Evolutionary conservation across 768 basidiomycete species (phyloP), one percentile per base, ranked within the genome.

Genomic region (Cystofilobasidium ferigula): DNA sequence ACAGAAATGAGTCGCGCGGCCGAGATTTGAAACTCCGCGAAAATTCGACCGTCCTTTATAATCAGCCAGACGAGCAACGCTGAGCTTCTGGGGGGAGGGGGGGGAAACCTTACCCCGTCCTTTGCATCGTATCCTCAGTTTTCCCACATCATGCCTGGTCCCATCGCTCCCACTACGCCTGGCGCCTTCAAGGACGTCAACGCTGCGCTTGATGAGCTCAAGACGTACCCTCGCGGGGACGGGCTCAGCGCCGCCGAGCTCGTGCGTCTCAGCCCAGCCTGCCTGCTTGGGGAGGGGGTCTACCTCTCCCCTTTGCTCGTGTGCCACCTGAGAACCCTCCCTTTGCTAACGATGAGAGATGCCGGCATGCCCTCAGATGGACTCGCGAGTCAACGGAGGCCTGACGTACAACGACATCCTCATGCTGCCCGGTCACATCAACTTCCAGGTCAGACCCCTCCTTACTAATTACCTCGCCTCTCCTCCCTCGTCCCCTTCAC

Each of bases 341-440:
- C n/a, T n/a, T n/a, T n/a, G n/a, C n/a, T n/a, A n/a, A n/a, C n/a
- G n/a, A n/a, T n/a, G n/a, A n/a, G n/a, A n/a, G n/a, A n/a, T n/a
- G n/a, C n/a, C n/a, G n/a, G n/a, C n/a, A 16, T 35, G 22, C 30
- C 24, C 36, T 8, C 59, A 68, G 66, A 92, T 97, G 84, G 83
- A 95, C 80, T 86, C 87, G 0, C 81, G 79, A 54, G 77, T 84
- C 69, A 86, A 90, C 72, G 92, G 91, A 24, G 95, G 95, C 16
- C 83, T 99, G 70, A 95, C 95, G 18, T 98, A 98, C 79, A 97
- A 97, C 74, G 95, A 98, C 74, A 93, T 98, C 78, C 82, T 98
- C 71, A 76, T 95, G 69, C 82, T 97, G 18, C 93, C 93, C 12
- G 94, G 95, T 45, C 91, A 89, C 77, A 97, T 99, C 73, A 85